Conservation (phyloP, 2,329 filamentous ascomycete genomes). For the Spiromastix sp. region DNA sequence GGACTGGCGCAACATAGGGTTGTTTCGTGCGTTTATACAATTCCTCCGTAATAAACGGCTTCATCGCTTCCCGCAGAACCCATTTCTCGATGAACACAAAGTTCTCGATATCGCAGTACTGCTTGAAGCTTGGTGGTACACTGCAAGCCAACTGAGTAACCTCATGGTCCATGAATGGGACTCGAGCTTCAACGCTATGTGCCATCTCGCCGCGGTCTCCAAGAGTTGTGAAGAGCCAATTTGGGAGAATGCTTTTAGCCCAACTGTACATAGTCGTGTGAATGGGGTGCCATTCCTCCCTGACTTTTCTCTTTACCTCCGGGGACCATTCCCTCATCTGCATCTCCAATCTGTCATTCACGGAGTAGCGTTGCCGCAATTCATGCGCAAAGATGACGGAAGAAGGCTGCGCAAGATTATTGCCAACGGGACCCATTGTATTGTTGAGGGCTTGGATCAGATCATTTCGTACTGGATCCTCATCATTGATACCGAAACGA, state of each 20-base stretch:
- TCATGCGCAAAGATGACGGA: slow-evolving; percentile 23
- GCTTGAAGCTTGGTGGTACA: slow-evolving; percentile 22
- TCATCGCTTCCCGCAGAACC: slow-evolving; percentile 41
- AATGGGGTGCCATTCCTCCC: slow-evolving; percentile 30
- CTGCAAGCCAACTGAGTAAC: slow-evolving; percentile 19
- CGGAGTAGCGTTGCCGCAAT: slow-evolving; percentile 17
- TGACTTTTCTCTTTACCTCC: slow-evolving; percentile 18
- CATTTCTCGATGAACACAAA: slow-evolving; percentile 33
- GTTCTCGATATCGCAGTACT: slow-evolving; percentile 2
- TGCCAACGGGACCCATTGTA: no score
- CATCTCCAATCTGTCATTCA: slow-evolving; percentile 13
- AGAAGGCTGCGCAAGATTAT: neutral
- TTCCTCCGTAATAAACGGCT: slow-evolving; percentile 43
- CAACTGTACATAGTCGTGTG: slow-evolving; percentile 30
- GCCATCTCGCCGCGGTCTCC: slow-evolving; percentile 39
- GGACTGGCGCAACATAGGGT: slow-evolving; percentile 38
- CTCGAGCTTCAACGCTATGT: slow-evolving; percentile 27
- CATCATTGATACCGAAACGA: no score
- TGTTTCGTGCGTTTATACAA: slow-evolving; percentile 41
- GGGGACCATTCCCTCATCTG: neutral
- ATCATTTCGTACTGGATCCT: no score
- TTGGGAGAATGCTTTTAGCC: slow-evolving; percentile 26
- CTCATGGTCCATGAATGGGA: slow-evolving; percentile 22
- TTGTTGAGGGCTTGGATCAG: no score
- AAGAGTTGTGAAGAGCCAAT: slow-evolving; percentile 32